Evolutionary conservation across 768 basidiomycete genomes (phyloP).

Genomic region (Lanmaoa pseudosensibilis): DNA sequence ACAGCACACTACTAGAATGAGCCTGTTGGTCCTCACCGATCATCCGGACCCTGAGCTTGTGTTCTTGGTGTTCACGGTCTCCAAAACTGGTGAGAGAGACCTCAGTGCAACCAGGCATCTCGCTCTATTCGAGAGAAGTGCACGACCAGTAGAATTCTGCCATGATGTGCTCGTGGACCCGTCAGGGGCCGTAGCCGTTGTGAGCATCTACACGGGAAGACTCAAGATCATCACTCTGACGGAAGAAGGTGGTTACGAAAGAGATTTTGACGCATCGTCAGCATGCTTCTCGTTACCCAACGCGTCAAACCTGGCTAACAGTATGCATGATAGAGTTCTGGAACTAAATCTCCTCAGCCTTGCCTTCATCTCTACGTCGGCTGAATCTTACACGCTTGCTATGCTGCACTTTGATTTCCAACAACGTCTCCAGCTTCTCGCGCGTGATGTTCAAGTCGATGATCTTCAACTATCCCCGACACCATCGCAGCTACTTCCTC

Average conservation of each 20-base stretch:
- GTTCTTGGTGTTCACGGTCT: constrained; percentile 53
- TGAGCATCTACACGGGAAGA: constrained; percentile 67
- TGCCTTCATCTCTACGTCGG: constrained; percentile 49
- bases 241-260: constrained; percentile 51
- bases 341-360: constrained; percentile 71
- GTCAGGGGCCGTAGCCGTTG: constrained; percentile 57
- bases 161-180: constrained; percentile 68
- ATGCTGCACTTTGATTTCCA: constrained; percentile 68
- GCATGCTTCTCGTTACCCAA: constrained; percentile 28
- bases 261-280: constrained; percentile 65
- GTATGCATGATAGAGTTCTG: constrained; percentile 44
- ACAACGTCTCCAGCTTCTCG: constrained; percentile 59
- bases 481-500: constrained; percentile 45
- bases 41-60: constrained; percentile 76
- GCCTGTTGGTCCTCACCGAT: constrained; percentile 67
- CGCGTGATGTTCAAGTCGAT: constrained; percentile 52
- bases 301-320: constrained; percentile 3
- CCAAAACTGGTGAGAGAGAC: constrained; percentile 29
- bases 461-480: constrained; percentile 53
- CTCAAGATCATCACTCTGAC: constrained; percentile 60
- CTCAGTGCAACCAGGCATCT: constrained; percentile 47
- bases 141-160: constrained; percentile 70
- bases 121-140: constrained; percentile 53
- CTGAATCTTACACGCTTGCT: constrained; percentile 53
- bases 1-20: constrained; percentile 36